Evolutionary conservation across 345 rosid species (phyloP), one percentile per base, ranked within the genome.

Genomic region (Populus tremula): DNA sequence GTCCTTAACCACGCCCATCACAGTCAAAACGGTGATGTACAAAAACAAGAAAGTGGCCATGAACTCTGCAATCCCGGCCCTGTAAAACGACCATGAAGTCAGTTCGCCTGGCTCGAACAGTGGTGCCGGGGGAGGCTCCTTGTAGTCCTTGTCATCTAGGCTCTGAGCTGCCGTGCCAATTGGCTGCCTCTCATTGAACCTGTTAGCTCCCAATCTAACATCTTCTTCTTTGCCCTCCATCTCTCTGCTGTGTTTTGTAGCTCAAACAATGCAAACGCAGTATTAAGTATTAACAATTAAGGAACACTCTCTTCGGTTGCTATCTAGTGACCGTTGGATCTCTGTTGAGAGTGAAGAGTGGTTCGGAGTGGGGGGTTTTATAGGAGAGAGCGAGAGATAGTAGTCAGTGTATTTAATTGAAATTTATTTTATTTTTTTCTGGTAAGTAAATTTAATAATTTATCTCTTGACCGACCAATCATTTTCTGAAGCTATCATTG

Each of bases 401-500:
- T 67, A n/a, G 27, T 33, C 11, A 27, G 67, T 31, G 67, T 59
- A 63, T 67, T 70, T 71, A 70, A 76, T 75, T 82, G 74, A 77
- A 71, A 8, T 56, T 54, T 54, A 21, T 20, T 8, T 54, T 20
- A 21, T 56, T 56, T n/a, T n/a, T 53, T 10, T n/a, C 63, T 56
- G 13, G 6, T n/a, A 56, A 56, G 10, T n/a, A n/a, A 69, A 33
- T 36, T 75, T 74, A 73, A 39, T 21, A 63, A 45, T 47, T 63
- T 38, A 67, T 77, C 39, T 53, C 67, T 53, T 70, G 79, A 68
- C 86, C 86, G 87, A 79, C 87, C 84, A 79, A 75, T 77, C 56
- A 63, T 74, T 76, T 71, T 76, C 72, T 45, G 36, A 56, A n/a
- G 39, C 45, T 74, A 41, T 2, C 6, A 7, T 27, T 41, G 17